Base-by-base conservation (phyloP, 2,329 filamentous ascomycete genomes). In the Aspergillus sergii region DNA sequence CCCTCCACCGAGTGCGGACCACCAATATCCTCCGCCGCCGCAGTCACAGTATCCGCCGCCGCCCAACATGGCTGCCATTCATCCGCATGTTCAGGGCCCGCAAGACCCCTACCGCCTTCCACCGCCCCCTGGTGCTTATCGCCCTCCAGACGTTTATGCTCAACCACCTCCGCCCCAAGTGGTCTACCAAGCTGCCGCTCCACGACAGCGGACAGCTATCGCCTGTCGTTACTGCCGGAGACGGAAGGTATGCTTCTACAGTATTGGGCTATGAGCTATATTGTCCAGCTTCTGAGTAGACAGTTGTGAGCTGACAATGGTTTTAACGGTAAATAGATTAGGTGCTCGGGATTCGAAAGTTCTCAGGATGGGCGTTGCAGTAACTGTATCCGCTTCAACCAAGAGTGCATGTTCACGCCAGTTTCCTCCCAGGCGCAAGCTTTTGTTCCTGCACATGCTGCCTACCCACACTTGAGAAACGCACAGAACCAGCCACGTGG, bases 341-440 rank as follows among this genome's bases (percentile, higher is more conserved):
- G 90, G 64, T 92, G 89, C 81, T 91, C 89, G 4, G 90, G 89
- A 32, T 92, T 91, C 74, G 89, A 91, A 71, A 86, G 85, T 61
- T 90, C 88, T 45, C 86, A 89, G 45, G 88, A 91, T 76, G 90
- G 90, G 64, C 86, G 89, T 64, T 92, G 89, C 81, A 86, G 84
- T 72, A 92, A 92, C 75, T 92, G 89, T 74, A 83, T 88, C 67
- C 84, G 89, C 55, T 92, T 92, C 79, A 89, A 89, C 68, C 89
- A 92, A 77, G 89, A 91, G 74, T 92, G 90, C 78, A 87, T 92
- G 77, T 92, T 92, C 77, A 91, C 89, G 1, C 89, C 90, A 2
- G 89, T 92, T 28, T 91, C 88, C 4, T 89, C 89, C 12, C 89
- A 91, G 78, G 87, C 89, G 10, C 89, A 91, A 75, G 89, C 90